Base-by-base conservation (phyloP, 257 asterid genomes). In the Nemophila menziesii region DNA sequence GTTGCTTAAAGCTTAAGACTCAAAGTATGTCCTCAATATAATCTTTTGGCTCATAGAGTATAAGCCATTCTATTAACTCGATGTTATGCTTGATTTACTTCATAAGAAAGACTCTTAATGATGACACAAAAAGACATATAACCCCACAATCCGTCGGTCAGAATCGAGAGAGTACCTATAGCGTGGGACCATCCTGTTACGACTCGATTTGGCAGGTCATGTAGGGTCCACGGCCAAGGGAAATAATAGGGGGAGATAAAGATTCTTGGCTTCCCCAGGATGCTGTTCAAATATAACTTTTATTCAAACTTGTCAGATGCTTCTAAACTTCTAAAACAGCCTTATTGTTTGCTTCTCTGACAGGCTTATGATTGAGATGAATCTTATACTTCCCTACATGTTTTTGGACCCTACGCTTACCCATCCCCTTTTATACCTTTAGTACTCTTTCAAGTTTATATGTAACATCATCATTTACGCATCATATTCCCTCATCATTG, bases 241-340 rank as follows among this genome's bases (percentile, higher is more conserved):
- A 75, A 66, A 63, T 68, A 63, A 73, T 54, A 52, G 52, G 49
- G 64, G 83, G 80, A 80, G 67, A 74, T 77, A 53, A 57, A 80
- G 70, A 79, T 79, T 83, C 92, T 81, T 76, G 78, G 83, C 96
- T 72, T 84, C 92, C 61, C 59, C 65, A 73, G 73, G 54, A 62
- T 78, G 73, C 44, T 69, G 70, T 75, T 66, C 72, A 61, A 58
- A 46, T 36, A 17, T 60, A 63, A 51, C 76, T 77, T 62, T 82
- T 70, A 54, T 86, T 86, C 94, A 86, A 86, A 86, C 81, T 56
- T 63, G 90, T 68, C 84, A 75, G 71, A 49, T 68, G 70, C 92
- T 68, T 80, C 73, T 73, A 71, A 64, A 68, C 92, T 68, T 80
- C 73, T 73, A 71, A 64, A 72, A 62, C 90, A 81, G 86, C 92